Evolutionary conservation across 192 early-diverging fungal species (phyloP).

Genomic region (Phlyctochytrium planicorne): DNA sequence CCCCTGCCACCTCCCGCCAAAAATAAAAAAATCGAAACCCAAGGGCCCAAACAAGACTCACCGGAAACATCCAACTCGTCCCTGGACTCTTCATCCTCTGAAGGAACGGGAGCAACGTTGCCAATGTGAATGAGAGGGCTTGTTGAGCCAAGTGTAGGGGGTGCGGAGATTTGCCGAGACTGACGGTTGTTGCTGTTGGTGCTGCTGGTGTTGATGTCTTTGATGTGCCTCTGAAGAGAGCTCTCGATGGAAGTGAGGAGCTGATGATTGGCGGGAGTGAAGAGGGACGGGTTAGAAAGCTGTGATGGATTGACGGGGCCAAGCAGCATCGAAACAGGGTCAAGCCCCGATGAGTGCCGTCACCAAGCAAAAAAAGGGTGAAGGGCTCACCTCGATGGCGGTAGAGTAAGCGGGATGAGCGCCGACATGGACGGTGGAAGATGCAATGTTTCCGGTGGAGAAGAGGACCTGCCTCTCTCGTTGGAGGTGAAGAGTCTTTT

Average conservation of each 20-base stretch:
- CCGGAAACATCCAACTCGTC: not conserved
- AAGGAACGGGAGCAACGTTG: not conserved
- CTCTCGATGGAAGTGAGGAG: not conserved
- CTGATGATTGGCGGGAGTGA: not conserved
- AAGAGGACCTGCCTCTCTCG: not conserved
- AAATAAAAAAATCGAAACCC: too few relatives aligned
- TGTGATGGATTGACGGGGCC: too few relatives aligned
- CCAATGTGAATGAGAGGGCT: too few relatives aligned
- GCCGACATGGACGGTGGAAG: not conserved
- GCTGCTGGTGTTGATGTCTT: not conserved
- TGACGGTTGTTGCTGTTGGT: not conserved
- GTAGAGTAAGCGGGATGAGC: not conserved
- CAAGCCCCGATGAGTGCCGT: not conserved
- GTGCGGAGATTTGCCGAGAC: too few relatives aligned
- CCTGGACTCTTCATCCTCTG: not conserved
- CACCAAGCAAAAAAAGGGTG: not conserved
- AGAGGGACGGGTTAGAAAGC: not conserved
- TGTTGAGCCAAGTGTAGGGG: too few relatives aligned
- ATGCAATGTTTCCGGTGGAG: conserved; percentile 1
- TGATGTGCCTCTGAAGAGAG: not conserved
- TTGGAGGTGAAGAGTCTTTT: too few relatives aligned
- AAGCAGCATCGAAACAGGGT: too few relatives aligned
- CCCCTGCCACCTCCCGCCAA: too few relatives aligned
- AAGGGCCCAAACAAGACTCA: too few relatives aligned
- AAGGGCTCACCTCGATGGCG: not conserved